phyloP scores from a whole-genome alignment of 768 basidiomycete genomes.

The Sporobolomyces phaffii region DNA sequence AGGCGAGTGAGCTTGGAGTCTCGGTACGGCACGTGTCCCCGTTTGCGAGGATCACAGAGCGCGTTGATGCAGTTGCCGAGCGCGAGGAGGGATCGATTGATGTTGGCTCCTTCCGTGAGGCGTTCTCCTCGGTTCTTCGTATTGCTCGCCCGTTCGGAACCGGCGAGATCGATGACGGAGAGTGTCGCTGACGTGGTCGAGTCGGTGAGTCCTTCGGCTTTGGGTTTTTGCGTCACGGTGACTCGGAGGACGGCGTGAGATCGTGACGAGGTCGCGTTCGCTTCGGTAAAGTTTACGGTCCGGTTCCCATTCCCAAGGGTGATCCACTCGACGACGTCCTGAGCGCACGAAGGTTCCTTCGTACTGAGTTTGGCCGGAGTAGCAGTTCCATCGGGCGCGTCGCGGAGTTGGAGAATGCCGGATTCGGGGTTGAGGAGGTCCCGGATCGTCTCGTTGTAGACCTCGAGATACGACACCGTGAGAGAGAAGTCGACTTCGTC shows the following conservation, averaged over 20 bases:
- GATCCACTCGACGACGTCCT: conserved; percentile 91
- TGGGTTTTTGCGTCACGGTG: conserved; percentile 78
- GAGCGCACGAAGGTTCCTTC: conserved; percentile 70
- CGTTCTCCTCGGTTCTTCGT: conserved; percentile 96
- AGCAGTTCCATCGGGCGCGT: conserved; percentile 72
- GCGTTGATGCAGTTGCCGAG: conserved; percentile 98
- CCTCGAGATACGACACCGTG: conserved; percentile 86
- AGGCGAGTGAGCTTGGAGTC: conserved; percentile 97
- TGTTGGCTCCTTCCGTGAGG: conserved; percentile 97
- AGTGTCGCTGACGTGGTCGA: conserved; percentile 79
- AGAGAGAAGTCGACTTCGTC: conserved; percentile 74
- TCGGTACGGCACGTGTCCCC: conserved; percentile 86
- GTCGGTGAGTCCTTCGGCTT: conserved; percentile 63
- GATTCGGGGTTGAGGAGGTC: conserved; percentile 75
- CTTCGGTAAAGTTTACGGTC: conserved; percentile 89
- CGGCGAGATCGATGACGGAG: conserved; percentile 96
- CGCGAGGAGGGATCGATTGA: conserved; percentile 96
- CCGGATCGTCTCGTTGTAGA: conserved; percentile 97
- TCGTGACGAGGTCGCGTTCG: conserved; percentile 91
- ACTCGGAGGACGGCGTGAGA: conserved; percentile 97
- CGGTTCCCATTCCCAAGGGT: conserved; percentile 78
- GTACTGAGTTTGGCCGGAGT: conserved; percentile 81
- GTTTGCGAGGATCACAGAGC: conserved; percentile 77
- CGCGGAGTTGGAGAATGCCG: conserved; percentile 85
- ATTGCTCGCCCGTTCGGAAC: conserved; percentile 91